Percentiles rank a stretch among this genome's conserved stretches.
phyloP scores from a whole-genome alignment of 106 monocot genomes.

The Dendrobium catenatum region DNA sequence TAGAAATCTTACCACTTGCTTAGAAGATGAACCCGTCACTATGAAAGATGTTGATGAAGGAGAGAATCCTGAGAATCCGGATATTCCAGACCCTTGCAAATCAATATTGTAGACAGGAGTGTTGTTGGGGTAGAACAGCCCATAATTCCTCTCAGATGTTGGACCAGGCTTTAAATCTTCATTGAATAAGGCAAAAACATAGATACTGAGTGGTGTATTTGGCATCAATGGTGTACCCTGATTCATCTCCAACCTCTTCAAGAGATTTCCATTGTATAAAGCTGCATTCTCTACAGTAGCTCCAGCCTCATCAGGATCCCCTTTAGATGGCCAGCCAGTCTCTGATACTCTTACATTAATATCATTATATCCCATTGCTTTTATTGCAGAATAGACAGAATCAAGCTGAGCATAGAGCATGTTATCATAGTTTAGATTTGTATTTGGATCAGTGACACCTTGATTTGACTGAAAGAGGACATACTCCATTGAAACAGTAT shows the following conservation, averaged over 20 bases:
- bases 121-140: conserved; percentile 48
- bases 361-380: conserved; percentile 33
- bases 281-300: conserved; percentile 50
- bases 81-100: conserved; percentile 11
- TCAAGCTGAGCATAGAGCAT: conserved; percentile 76
- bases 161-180: conserved; percentile 54
- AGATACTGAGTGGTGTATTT: conserved; percentile 35
- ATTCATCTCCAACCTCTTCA: conserved; percentile 37
- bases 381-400: conserved; percentile 48
- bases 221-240: conserved; percentile 64
- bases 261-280: conserved; percentile 49
- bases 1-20: background rate
- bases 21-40: conserved; percentile 3
- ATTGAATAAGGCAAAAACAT: conserved; percentile 64
- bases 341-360: conserved; percentile 42
- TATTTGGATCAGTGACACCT: conserved; percentile 38
- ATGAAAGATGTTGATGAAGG: background rate
- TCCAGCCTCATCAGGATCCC: conserved; percentile 52
- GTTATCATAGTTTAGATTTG: conserved; percentile 56
- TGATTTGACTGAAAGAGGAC: conserved; percentile 52
- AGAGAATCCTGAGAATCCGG: conserved; percentile 7
- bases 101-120: conserved; percentile 45
- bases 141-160: conserved; percentile 66
- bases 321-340: conserved; percentile 73
- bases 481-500: conserved; percentile 31